These are phyloP conservation scores for Mucor velutinosus DNA, from an alignment of 371 early-diverging fungal species.

Conservation along the genomic window DNA sequence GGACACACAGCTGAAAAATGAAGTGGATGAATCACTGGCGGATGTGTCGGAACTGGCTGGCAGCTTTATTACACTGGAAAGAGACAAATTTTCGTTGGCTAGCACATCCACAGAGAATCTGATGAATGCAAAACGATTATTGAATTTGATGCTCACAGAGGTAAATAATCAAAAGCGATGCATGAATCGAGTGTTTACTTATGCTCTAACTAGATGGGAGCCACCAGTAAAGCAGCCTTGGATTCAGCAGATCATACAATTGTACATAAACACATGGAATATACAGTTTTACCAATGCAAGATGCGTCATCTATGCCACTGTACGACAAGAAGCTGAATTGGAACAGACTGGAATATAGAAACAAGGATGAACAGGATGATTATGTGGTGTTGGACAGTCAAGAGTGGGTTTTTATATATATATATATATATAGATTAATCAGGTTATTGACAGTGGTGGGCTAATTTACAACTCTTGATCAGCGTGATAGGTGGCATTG, in stretches of 20 bases:
- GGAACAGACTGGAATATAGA: constrained; percentile 27
- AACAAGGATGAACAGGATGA: not conserved
- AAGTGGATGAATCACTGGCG: constrained; percentile 14
- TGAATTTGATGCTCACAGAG: constrained; percentile 29
- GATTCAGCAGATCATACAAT: constrained; percentile 10
- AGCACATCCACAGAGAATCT: constrained; percentile 21
- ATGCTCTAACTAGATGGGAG: constrained; percentile 11
- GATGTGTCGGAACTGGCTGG: constrained; percentile 33
- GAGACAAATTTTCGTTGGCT: constrained; percentile 31
- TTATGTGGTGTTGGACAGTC: not conserved
- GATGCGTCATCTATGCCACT: constrained; percentile 36
- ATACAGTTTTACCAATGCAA: constrained; percentile 30
- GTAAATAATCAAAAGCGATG: not conserved
- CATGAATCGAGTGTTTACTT: not conserved
- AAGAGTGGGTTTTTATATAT: not conserved
- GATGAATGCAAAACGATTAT: constrained; percentile 27
- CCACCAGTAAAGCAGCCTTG: constrained; percentile 24
- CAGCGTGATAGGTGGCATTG: not conserved
- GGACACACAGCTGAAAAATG: not conserved
- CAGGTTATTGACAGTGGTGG: not conserved
- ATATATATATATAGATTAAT: not conserved
- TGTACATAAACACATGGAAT: constrained; percentile 7
- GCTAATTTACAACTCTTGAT: not conserved
- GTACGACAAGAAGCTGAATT: constrained; percentile 22
- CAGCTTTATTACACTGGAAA: constrained; percentile 25